phyloP scores from a whole-genome alignment of 805 yeast species.

The Starmerella scarabaei region DNA sequence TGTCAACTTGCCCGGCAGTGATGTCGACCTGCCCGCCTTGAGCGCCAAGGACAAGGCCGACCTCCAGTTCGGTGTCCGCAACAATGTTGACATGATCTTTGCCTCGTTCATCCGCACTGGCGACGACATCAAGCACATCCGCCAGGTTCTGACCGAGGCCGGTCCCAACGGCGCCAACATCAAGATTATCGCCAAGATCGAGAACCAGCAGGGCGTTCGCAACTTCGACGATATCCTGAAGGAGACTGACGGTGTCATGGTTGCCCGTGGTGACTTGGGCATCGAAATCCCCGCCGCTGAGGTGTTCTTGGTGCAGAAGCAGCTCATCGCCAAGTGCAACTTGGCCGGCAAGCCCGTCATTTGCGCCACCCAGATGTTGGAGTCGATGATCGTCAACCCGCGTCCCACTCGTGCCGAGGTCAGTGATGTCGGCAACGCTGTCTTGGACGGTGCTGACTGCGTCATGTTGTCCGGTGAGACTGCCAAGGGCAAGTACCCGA shows the following conservation, averaged over 20 bases:
- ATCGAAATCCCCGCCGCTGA: constrained; percentile 98
- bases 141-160: constrained; percentile 80
- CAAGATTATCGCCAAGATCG: constrained; percentile 94
- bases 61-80: constrained; percentile 89
- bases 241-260: constrained; percentile 99
- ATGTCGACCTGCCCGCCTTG: constrained; percentile 95
- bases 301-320: constrained; percentile 97
- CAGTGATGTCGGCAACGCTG: constrained; percentile 97
- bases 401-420: constrained; percentile 99
- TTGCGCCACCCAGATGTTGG: constrained; percentile 99
- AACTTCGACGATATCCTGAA: constrained; percentile 91
- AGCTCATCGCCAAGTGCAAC: constrained; percentile 97
- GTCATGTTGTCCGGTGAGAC: constrained; percentile 99
- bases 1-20: constrained; percentile 97
- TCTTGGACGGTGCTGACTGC: constrained; percentile 99
- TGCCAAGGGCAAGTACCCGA: constrained; percentile 98
- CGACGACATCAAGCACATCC: constrained; percentile 75
- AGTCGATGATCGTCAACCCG: constrained; percentile 98
- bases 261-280: constrained; percentile 99
- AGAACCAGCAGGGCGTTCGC: constrained; percentile 99
- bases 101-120: constrained; percentile 97
- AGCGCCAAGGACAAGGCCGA: constrained; percentile 93
- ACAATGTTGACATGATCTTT: constrained; percentile 94
- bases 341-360: constrained; percentile 98
- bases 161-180: constrained; percentile 69